Evolutionary conservation across 2,329 filamentous ascomycete species (phyloP).

Genomic region (Coniella vitis): DNA sequence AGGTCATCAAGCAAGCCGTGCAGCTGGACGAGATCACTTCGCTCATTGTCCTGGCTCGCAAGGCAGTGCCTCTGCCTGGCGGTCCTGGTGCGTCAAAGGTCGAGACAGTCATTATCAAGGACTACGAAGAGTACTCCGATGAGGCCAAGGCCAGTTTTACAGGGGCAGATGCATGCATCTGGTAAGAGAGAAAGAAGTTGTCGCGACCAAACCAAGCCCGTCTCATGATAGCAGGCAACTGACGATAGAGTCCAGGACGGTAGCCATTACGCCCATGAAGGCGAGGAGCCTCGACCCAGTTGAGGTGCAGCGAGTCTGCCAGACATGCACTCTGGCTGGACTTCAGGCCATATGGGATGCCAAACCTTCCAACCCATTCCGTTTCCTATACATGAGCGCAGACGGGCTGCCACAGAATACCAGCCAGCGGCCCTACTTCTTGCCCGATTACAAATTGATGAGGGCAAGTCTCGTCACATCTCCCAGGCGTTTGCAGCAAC

Average conservation of each 20-base stretch:
- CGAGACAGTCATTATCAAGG: constrained; percentile 30
- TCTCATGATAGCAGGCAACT: too few relatives aligned
- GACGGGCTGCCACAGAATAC: background rate
- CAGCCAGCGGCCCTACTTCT: background rate
- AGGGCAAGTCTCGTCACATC: background rate
- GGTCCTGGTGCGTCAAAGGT: constrained; percentile 17
- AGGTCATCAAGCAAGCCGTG: constrained; percentile 37
- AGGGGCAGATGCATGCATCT: constrained; percentile 37
- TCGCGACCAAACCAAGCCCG: too few relatives aligned
- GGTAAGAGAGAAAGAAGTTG: constrained; percentile 22
- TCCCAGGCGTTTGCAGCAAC: background rate
- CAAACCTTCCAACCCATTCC: constrained; percentile 21
- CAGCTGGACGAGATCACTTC: constrained; percentile 28
- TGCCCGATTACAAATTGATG: constrained; percentile 1
- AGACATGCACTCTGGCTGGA: constrained; percentile 20
- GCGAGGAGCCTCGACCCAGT: constrained; percentile 12
- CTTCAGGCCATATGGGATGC: constrained; percentile 22
- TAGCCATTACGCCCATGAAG: constrained; percentile 22
- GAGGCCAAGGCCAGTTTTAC: constrained; percentile 31
- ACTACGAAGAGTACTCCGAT: constrained; percentile 35
- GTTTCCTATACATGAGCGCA: constrained; percentile 21
- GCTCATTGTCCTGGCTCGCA: constrained; percentile 35
- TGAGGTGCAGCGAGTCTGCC: constrained; percentile 22
- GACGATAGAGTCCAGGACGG: constrained; percentile 18
- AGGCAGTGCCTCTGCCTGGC: constrained; percentile 21